Evolutionary conservation across 345 rosid species (phyloP).

Genomic region (Excoecaria cochinchinensis): DNA sequence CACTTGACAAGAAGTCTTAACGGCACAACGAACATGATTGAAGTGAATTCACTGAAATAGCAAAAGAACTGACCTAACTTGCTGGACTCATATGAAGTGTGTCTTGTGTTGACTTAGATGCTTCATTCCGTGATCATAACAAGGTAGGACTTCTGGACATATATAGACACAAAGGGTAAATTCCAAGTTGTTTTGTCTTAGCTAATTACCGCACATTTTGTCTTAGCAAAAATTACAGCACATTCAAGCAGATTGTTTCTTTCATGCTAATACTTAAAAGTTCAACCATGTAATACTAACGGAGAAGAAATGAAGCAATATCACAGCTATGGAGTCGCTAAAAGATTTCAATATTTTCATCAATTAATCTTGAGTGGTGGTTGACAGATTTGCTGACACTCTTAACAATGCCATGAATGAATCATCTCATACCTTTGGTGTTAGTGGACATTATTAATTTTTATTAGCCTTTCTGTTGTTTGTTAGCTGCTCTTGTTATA

Average conservation of each 20-base stretch:
- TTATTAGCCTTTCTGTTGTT: not conserved
- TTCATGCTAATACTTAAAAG: not conserved
- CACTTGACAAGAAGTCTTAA: no score
- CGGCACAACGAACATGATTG: no score
- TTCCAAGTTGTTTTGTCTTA: not conserved
- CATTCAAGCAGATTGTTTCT: no score
- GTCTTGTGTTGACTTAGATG: not conserved
- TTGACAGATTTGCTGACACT: not conserved
- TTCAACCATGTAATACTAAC: not conserved
- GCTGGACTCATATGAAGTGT: not conserved
- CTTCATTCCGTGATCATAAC: not conserved
- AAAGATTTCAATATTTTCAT: not conserved
- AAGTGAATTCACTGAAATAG: no score
- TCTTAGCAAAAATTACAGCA: no score
- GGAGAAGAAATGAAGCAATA: not conserved
- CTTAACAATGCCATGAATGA: not conserved
- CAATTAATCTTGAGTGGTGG: not conserved
- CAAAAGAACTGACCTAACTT: no score
- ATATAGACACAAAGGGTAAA: not conserved
- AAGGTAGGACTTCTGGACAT: not conserved
- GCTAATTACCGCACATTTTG: no score
- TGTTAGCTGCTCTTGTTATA: not conserved
- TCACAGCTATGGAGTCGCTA: slow-evolving; percentile 3
- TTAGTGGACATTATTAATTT: not conserved
- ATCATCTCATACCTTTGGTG: not conserved